Evolutionary conservation across 768 basidiomycete genomes (phyloP).

Genomic region (Suillus hirtellus): DNA sequence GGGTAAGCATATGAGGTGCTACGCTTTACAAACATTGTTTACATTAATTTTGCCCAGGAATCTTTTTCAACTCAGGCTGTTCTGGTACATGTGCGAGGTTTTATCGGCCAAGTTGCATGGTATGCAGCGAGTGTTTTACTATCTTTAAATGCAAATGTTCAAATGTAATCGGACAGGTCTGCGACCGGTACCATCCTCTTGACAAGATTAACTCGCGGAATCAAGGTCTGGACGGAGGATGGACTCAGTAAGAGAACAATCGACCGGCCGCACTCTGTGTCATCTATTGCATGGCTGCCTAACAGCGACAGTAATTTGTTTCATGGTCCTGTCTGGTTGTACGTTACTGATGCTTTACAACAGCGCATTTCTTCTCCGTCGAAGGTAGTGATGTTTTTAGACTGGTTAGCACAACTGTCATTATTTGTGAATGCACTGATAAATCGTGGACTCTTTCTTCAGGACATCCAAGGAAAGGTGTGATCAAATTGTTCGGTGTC

Average conservation of each 20-base stretch:
- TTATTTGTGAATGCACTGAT: conserved; percentile 13
- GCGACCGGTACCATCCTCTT: conserved; percentile 46
- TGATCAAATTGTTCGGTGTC: conserved; percentile 12
- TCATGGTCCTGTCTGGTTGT: conserved; percentile 7
- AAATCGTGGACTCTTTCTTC: conserved; percentile 17
- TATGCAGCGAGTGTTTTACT: conserved; percentile 18
- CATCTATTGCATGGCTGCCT: conserved; percentile 56
- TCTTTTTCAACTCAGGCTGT: conserved; percentile 45
- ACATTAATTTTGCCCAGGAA: conserved; percentile 34
- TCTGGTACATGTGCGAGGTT: conserved; percentile 52
- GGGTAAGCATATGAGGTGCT: conserved; percentile 33
- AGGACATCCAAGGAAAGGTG: conserved; percentile 49
- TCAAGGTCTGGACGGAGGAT: conserved; percentile 59
- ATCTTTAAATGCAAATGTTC: conserved; percentile 10
- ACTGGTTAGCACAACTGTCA: conserved; percentile 33
- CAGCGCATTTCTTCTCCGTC: conserved; percentile 52
- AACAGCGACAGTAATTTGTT: conserved; percentile 42
- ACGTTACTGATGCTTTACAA: conserved; percentile 13
- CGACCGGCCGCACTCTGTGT: conserved; percentile 44
- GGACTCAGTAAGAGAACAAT: conserved; percentile 54
- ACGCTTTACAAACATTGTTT: conserved; percentile 15
- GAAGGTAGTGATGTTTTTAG: conserved; percentile 50
- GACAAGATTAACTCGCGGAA: conserved; percentile 47
- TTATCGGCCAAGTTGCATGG: conserved; percentile 58
- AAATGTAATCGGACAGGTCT: conserved; percentile 37